A percentile compares a stretch with the other conserved stretches of the same genome.
These are phyloP conservation scores for Pittosporum tobira DNA, from an alignment of 129 eudicot species.

Conservation along the genomic window DNA sequence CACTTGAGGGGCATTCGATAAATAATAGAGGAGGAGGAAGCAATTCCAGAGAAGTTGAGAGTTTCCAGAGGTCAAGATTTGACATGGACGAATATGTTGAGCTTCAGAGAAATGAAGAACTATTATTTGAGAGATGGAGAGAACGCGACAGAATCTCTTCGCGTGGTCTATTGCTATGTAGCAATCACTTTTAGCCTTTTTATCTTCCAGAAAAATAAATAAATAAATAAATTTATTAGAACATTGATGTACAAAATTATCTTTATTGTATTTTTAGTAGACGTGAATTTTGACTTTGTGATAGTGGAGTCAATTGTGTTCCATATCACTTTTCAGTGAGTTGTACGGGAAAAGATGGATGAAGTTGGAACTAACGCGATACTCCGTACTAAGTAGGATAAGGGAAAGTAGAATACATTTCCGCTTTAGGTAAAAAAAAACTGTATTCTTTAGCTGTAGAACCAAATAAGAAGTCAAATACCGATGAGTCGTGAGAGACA, in stretches of 20 bases:
- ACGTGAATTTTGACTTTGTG: no score
- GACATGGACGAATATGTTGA: constrained; percentile 46
- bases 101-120: constrained; percentile 33
- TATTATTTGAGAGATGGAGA: constrained; percentile 50
- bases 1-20: constrained; percentile 14
- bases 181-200: constrained; percentile 7
- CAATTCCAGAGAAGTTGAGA: constrained; percentile 13
- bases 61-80: constrained; percentile 11
- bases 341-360: no score
- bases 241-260: neutral
- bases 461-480: no score
- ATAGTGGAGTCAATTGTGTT: no score
- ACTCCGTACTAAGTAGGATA: no score
- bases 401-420: no score
- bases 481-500: no score
- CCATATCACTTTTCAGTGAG: no score
- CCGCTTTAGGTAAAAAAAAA: no score
- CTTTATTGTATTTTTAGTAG: neutral
- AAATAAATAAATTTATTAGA: neutral
- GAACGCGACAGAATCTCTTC: constrained; percentile 36
- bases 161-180: constrained; percentile 60
- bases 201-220: no score
- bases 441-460: no score
- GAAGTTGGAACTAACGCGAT: no score
- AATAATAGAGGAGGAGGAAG: constrained; percentile 14